Evolutionary conservation across 164 flowering plant genomes (phyloP), one percentile per base, ranked within the genome.

Genomic region (Nelumbo lutea): DNA sequence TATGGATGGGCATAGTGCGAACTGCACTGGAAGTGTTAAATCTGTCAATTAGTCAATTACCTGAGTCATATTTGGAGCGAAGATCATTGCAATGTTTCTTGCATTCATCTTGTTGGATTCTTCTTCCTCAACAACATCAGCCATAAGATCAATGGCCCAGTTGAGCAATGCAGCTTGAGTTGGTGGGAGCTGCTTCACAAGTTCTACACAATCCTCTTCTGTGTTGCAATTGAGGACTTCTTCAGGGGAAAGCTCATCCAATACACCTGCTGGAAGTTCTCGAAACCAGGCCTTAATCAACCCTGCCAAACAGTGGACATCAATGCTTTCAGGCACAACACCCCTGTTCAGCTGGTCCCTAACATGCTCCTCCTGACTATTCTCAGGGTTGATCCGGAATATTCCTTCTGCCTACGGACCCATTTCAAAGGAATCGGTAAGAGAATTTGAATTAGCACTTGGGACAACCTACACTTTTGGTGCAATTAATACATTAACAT

Each of bases 31-130:
- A 27, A 27, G 6, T 39, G 2, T 57, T 64, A 40, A 44, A 11
- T 40, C 40, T 40, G 42, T 61, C 47, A 27, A 27, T 27, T 14
- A 48, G 38, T 55, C 27, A 58, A 42, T 57, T 79, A 87, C 98
- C 92, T 91, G 96, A 71, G 98, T 95, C 98, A 95, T 95, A 79
- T 92, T 92, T 57, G 97, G 98, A 55, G 97, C 91, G 71, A 89
- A 89, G 70, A 91, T 96, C 96, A 91, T 87, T 0, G 97, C 97
- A 59, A 95, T 88, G 62, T 95, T 92, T 74, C 97, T 85, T 0
- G 97, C 96, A 77, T 92, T 95, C 98, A 95, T 92, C 69, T 92
- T 95, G 80, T 95, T 95, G 53, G 63, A 78, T 6, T 90, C 94
- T 77, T 95, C 97, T 69, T 89, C 94, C 76, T 92, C 94, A 9